A percentile compares a stretch with the other conserved stretches of the same genome.
These are phyloP conservation scores for Aspergillus mulundensis DNA, from an alignment of 495 filamentous ascomycete genomes.

Conservation along the genomic window DNA sequence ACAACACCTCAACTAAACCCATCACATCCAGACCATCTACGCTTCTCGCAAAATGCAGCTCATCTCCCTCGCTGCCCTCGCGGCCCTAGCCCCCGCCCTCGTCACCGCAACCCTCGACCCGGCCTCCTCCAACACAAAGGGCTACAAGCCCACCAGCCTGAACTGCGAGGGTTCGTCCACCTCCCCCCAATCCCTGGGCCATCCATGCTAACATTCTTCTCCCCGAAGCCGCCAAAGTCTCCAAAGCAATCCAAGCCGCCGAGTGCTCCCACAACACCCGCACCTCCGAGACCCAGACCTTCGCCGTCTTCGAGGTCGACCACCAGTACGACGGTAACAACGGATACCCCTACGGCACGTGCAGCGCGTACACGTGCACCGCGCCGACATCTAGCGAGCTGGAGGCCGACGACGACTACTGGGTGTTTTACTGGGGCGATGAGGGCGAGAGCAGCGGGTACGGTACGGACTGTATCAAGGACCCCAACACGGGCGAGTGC, in stretches of 20 bases:
- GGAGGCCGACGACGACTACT: slow-evolving; percentile 26
- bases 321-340: slow-evolving; percentile 30
- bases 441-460: slow-evolving; percentile 23
- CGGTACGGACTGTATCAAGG: slow-evolving; percentile 32
- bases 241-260: slow-evolving; percentile 35
- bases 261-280: slow-evolving; percentile 40
- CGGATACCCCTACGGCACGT: slow-evolving; percentile 36
- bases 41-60: not conserved
- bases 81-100: slow-evolving; percentile 7
- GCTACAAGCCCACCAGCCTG: slow-evolving; percentile 23
- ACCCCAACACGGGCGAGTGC: slow-evolving; percentile 31
- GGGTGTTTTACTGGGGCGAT: slow-evolving; percentile 35
- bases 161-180: slow-evolving; percentile 22
- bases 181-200: too few species aligned
- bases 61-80: slow-evolving; percentile 12
- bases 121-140: slow-evolving; percentile 29
- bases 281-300: slow-evolving; percentile 30
- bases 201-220: not conserved
- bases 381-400: slow-evolving; percentile 5
- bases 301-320: slow-evolving; percentile 33
- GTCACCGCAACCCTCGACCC: slow-evolving; percentile 27
- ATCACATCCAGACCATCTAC: too few species aligned
- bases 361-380: slow-evolving; percentile 34
- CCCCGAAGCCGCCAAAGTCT: slow-evolving; percentile 24
- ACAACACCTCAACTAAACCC: too few species aligned